These are phyloP conservation scores for Umbelopsis vinacea DNA, from an alignment of 192 early-diverging fungal species.

Conservation along the genomic window DNA sequence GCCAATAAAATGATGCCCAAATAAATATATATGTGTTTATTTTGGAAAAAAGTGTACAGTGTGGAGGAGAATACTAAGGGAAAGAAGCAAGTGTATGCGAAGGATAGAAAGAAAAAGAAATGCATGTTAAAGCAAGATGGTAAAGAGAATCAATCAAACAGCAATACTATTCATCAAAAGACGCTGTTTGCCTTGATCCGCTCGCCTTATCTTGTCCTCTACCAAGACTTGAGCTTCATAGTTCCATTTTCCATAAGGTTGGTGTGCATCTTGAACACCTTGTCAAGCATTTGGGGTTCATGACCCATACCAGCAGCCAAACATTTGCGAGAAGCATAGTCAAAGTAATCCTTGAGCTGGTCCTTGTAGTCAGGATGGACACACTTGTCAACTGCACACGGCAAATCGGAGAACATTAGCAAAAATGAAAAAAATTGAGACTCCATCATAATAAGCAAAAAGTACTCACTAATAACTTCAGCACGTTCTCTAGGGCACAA, in stretches of 20 bases:
- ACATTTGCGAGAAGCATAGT: slow-evolving; percentile 42
- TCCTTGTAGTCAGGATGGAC: slow-evolving; percentile 46
- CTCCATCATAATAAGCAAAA: neutral
- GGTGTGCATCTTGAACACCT: slow-evolving; percentile 49
- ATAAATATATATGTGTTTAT: neutral
- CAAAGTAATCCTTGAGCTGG: slow-evolving; percentile 45
- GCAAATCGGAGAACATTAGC: neutral
- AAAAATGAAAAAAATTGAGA: neutral
- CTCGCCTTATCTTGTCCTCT: neutral
- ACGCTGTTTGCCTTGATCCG: no score
- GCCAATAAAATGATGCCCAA: neutral
- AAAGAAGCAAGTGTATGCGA: neutral
- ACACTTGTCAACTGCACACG: slow-evolving; percentile 37
- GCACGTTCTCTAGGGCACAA: slow-evolving; percentile 47
- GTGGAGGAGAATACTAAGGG: neutral
- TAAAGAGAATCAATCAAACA: no score
- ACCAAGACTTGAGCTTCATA: slow-evolving; percentile 48
- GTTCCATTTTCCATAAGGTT: slow-evolving; percentile 46
- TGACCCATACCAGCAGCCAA: slow-evolving; percentile 42
- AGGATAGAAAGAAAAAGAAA: neutral
- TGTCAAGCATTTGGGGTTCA: slow-evolving; percentile 50
- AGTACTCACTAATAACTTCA: slow-evolving; percentile 33
- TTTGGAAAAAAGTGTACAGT: neutral
- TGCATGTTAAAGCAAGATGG: no score
- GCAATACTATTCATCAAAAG: no score